phyloP scores from a whole-genome alignment of 495 filamentous ascomycete species.

The Clavariopsis aquatica region DNA sequence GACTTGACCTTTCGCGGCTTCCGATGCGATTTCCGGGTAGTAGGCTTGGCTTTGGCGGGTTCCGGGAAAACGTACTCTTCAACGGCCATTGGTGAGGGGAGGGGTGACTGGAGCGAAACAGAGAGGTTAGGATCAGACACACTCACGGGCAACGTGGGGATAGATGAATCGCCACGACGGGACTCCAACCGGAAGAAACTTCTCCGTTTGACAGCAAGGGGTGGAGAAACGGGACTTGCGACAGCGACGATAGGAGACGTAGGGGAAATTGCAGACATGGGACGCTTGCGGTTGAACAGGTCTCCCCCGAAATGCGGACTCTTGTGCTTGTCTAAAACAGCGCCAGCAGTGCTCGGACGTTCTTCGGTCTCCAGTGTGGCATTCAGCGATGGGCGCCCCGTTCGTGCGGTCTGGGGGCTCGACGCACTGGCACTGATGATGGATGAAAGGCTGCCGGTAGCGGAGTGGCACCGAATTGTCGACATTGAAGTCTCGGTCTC shows the following conservation, averaged over 20 bases:
- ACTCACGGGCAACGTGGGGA: constrained; percentile 14
- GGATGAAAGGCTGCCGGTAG: constrained; percentile 65
- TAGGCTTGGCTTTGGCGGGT: constrained; percentile 23
- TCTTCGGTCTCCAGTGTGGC: constrained; percentile 44
- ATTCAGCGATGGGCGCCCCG: constrained; percentile 40
- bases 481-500: constrained; percentile 68
- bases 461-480: constrained; percentile 63
- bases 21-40: constrained; percentile 58
- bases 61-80: constrained; percentile 9
- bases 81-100: constrained; percentile 22
- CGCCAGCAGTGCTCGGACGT: constrained; percentile 57
- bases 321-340: constrained; percentile 46
- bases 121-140: constrained; percentile 32
- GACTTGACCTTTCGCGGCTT: constrained; percentile 77
- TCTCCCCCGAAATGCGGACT: constrained; percentile 25
- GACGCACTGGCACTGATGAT: constrained; percentile 52
- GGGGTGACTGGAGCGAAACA: constrained; percentile 20
- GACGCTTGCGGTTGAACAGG: constrained; percentile 39
- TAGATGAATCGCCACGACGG: constrained; percentile 23
- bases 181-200: constrained; percentile 37
- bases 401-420: constrained; percentile 42
- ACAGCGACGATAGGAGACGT: constrained; percentile 16
- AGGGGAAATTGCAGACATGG: constrained; percentile 37
- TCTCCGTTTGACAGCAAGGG: constrained; percentile 36
- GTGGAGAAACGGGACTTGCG: constrained; percentile 32